phyloP scores from a whole-genome alignment of 1,139 yeast genomes.

The Yamadazyma trypodendri region DNA sequence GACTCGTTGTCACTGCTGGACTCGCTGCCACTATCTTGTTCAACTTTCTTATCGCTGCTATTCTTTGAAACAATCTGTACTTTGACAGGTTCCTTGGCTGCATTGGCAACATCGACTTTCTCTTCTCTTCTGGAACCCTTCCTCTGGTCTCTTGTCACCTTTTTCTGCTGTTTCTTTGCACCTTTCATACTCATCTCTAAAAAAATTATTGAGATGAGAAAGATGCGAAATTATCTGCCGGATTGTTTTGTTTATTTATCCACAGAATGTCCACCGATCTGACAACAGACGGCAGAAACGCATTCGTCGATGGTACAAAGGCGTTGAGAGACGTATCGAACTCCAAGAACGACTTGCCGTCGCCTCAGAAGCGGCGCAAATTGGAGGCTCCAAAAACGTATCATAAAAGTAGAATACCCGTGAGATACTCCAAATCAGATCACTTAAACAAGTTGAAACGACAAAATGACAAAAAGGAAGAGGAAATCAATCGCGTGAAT shows the following conservation, averaged over 20 bases:
- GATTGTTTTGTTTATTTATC: conserved; percentile 4
- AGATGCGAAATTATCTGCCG: conserved; percentile 3
- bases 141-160: conserved; percentile 2
- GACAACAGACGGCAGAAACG: not conserved
- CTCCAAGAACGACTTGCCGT: conserved; percentile 3
- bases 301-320: not conserved
- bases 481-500: conserved; percentile 16
- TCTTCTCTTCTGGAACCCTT: not conserved
- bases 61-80: too few species aligned
- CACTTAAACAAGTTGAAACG: conserved; percentile 12
- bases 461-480: conserved; percentile 13
- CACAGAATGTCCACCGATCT: not conserved
- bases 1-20: too few species aligned
- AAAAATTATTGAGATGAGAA: conserved; percentile 2
- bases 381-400: conserved; percentile 2
- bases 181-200: conserved; percentile 2
- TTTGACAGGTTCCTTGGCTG: too few species aligned
- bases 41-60: too few species aligned
- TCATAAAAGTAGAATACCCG: conserved; percentile 14
- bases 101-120: not conserved
- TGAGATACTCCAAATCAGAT: conserved; percentile 13
- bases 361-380: conserved; percentile 11
- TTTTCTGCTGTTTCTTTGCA: conserved; percentile 7
- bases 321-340: conserved; percentile 5
- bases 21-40: too few species aligned